phyloP scores from a whole-genome alignment of 805 yeast species.

The Candida chauliodis region DNA sequence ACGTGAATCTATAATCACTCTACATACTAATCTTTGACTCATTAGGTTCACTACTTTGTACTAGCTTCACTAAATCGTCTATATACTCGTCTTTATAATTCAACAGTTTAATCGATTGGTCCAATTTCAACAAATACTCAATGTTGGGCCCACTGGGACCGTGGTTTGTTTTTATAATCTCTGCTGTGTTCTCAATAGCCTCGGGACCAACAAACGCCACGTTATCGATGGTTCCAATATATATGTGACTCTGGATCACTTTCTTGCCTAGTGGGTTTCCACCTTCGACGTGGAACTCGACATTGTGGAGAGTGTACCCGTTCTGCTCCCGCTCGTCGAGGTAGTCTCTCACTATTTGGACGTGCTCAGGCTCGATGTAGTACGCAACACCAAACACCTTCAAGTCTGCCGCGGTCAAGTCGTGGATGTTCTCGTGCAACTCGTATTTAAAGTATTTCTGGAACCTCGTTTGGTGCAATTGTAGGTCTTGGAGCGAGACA shows the following conservation, averaged over 20 bases:
- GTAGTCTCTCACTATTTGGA: conserved; percentile 58
- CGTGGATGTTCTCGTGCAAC: conserved; percentile 15
- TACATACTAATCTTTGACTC: no score
- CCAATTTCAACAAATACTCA: conserved; percentile 62
- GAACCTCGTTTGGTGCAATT: conserved; percentile 36
- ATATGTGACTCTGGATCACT: conserved; percentile 55
- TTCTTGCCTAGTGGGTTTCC: conserved; percentile 9
- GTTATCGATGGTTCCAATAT: conserved; percentile 80
- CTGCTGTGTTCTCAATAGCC: conserved; percentile 53
- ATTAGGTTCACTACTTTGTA: no score
- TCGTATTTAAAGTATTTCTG: conserved; percentile 40
- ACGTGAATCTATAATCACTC: no score
- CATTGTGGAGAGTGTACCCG: conserved; percentile 72
- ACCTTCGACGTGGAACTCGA: conserved; percentile 54
- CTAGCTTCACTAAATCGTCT: conserved; percentile 26
- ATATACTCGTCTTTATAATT: conserved; percentile 31
- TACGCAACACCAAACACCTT: conserved; percentile 81
- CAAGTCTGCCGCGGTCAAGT: conserved; percentile 40
- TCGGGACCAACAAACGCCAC: conserved; percentile 87
- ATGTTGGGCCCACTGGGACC: conserved; percentile 85
- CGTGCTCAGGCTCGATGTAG: conserved; percentile 59
- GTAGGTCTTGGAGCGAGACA: conserved; percentile 55
- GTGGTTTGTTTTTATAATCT: conserved; percentile 46
- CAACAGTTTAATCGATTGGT: conserved; percentile 38
- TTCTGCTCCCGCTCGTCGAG: conserved; percentile 84